Base-by-base conservation (phyloP, 208 protist species). In the Wallacemonas rigidus region DNA sequence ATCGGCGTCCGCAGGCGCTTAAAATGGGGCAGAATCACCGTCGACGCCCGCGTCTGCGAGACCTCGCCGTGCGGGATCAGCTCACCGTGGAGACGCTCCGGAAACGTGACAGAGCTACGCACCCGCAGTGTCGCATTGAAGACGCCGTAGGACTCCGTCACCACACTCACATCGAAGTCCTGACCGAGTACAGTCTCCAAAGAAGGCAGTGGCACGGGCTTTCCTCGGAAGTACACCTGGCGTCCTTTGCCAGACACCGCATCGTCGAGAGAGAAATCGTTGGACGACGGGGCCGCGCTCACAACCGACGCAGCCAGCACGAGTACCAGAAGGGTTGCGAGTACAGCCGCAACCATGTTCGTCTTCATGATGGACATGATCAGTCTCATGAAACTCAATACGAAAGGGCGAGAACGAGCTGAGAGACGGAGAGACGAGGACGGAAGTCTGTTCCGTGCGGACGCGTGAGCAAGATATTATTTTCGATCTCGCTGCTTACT, bases 101-200 rank as follows among this genome's bases (percentile, higher is more conserved):
- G 80, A 63, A 95, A 95, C 65, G 75, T 88, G 11, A 77, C 35
- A 1, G 87, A 92, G 39, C 51, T 61, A 2, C 64, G 75, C 40
- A 91, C 71, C 51, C 67, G 71, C 57, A 95, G 74, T 0, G 85
- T 92, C 12, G 87, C 89, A 65, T 95, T 95, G 56, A 95, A 95
- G 48, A 74, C 72, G 48, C 89, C 89, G 48, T 82, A 89, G 35
- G 64, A 79, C 36, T 77, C 45, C 2, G 89, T 87, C 44, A 95
- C 80, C n/a, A 95, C 82, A 48, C 89, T 91, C 1, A 95, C 83
- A 5, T 75, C 65, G 68, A 92, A 95, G 3, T 80, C 45, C 70
- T 95, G 89, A 0, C 68, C 76, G 12, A 95, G 83, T 9, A 92
- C 69, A 26, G 77, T 61, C 69, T 86, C 82, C 17, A 92, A 68